Evolutionary conservation across 2,329 filamentous ascomycete species (phyloP).

Genomic region (Sarocladium strictum): DNA sequence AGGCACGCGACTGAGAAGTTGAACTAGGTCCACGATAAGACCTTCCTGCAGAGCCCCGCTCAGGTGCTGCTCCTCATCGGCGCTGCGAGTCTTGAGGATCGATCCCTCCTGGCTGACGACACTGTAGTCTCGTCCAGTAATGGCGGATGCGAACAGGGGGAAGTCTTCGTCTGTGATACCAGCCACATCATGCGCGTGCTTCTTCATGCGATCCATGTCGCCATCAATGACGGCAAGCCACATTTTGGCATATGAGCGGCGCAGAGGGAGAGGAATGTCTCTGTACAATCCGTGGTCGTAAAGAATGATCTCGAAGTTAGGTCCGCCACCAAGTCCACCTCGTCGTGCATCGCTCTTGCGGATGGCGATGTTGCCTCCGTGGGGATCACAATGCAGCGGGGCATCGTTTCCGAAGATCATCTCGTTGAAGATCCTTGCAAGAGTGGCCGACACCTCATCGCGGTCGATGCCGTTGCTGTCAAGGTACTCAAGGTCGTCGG

Average conservation of each 20-base stretch:
- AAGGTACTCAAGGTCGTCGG: slow-evolving; percentile 83
- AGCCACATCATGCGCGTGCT: slow-evolving; percentile 83
- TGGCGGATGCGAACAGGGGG: slow-evolving; percentile 89
- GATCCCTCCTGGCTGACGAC: slow-evolving; percentile 60
- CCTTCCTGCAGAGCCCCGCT: slow-evolving; percentile 79
- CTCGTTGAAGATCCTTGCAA: slow-evolving; percentile 94
- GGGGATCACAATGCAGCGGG: slow-evolving; percentile 91
- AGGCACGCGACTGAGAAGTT: slow-evolving; percentile 82
- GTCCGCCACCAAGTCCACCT: slow-evolving; percentile 38
- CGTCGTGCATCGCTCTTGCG: slow-evolving; percentile 62
- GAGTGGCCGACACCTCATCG: slow-evolving; percentile 87
- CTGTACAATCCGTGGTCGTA: slow-evolving; percentile 98
- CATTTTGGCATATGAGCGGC: slow-evolving; percentile 88
- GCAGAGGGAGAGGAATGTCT: slow-evolving; percentile 73
- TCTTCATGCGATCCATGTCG: slow-evolving; percentile 79
- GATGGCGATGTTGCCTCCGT: slow-evolving; percentile 93
- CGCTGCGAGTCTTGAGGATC: slow-evolving; percentile 54
- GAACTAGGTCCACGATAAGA: slow-evolving; percentile 80
- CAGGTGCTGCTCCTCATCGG: slow-evolving; percentile 80
- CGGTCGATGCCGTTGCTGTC: slow-evolving; percentile 84
- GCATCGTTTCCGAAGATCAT: slow-evolving; percentile 95
- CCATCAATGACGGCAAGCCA: slow-evolving; percentile 95
- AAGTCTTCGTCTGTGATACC: slow-evolving; percentile 87
- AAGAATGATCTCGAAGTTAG: slow-evolving; percentile 91
- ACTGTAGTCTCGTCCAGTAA: slow-evolving; percentile 86